Percentiles rank a stretch among this genome's conserved stretches.
Evolutionary conservation across 2,329 filamentous ascomycete genomes (phyloP).

Genomic region (Bipolaris bicolor): DNA sequence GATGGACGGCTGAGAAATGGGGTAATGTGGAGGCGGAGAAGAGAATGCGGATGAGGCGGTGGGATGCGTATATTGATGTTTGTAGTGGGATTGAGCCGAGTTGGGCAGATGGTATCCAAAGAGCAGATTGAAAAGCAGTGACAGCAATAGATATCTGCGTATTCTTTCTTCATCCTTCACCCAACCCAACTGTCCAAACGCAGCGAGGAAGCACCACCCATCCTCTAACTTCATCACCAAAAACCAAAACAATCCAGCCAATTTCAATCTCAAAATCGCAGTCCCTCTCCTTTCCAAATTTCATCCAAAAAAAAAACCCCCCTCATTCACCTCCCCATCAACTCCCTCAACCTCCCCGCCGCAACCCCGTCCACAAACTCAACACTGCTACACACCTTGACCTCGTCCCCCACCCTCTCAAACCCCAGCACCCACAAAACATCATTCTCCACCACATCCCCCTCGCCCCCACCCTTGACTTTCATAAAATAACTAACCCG

Average conservation of each 20-base stretch:
- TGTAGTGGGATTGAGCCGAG: conserved; percentile 57
- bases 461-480: conserved; percentile 12
- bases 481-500: conserved; percentile 36
- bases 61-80: conserved; percentile 57
- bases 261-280: not conserved
- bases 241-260: too few species aligned
- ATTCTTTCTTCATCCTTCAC: not conserved
- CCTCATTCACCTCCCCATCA: conserved; percentile 16
- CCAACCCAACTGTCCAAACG: not conserved
- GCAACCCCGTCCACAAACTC: conserved; percentile 46
- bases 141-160: not conserved
- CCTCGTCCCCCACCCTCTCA: conserved; percentile 12
- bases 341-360: conserved; percentile 20
- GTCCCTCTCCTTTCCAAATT: too few species aligned
- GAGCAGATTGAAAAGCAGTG: conserved; percentile 3
- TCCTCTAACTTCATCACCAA: too few species aligned
- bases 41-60: conserved; percentile 50
- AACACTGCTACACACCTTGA: conserved; percentile 20
- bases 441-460: conserved; percentile 37
- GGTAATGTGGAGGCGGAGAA: conserved; percentile 49
- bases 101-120: conserved; percentile 52
- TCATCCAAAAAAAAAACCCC: too few species aligned
- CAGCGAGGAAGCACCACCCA: not conserved
- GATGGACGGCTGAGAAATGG: conserved; percentile 62
- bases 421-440: conserved; percentile 43